Percentiles rank a stretch among this genome's conserved stretches.
phyloP scores from a whole-genome alignment of 371 early-diverging fungal species.

The Phascolomyces articulosus region DNA sequence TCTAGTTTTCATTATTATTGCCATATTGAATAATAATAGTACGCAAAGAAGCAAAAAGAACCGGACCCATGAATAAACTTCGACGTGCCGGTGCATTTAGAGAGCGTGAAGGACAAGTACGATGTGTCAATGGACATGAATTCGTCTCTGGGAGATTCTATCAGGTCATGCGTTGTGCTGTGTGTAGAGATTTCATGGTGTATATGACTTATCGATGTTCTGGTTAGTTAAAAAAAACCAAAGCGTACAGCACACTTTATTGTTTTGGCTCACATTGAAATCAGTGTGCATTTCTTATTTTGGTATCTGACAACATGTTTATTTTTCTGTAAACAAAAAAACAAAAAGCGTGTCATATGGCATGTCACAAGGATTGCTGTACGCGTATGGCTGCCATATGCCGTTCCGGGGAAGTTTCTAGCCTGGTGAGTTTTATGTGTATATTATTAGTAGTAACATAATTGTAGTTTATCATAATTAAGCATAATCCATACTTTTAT shows the following conservation, averaged over 20 bases:
- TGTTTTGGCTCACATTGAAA: not conserved
- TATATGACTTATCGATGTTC: slow-evolving; percentile 92
- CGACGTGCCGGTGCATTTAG: slow-evolving; percentile 90
- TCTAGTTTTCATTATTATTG: not conserved
- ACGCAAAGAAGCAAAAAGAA: slow-evolving; percentile 45
- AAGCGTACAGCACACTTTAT: not conserved
- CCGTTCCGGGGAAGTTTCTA: slow-evolving; percentile 68
- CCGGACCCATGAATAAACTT: slow-evolving; percentile 69
- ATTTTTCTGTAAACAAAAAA: not conserved
- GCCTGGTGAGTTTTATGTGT: slow-evolving; percentile 27
- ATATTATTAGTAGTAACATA: no score
- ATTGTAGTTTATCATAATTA: no score
- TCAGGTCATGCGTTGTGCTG: slow-evolving; percentile 93
- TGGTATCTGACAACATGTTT: not conserved
- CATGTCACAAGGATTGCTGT: slow-evolving; percentile 93
- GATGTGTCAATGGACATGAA: slow-evolving; percentile 88
- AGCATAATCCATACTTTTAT: no score
- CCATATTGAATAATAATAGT: slow-evolving; percentile 1
- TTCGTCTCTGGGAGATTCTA: slow-evolving; percentile 88
- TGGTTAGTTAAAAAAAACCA: slow-evolving; percentile 43
- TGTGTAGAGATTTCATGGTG: slow-evolving; percentile 90
- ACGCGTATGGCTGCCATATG: slow-evolving; percentile 90
- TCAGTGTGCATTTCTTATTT: not conserved
- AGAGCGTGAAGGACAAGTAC: slow-evolving; percentile 77
- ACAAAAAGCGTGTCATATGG: slow-evolving; percentile 87